These are phyloP conservation scores for Ganoderma leucocontextum DNA, from an alignment of 1,284 basidiomycete species.

Conservation along the genomic window DNA sequence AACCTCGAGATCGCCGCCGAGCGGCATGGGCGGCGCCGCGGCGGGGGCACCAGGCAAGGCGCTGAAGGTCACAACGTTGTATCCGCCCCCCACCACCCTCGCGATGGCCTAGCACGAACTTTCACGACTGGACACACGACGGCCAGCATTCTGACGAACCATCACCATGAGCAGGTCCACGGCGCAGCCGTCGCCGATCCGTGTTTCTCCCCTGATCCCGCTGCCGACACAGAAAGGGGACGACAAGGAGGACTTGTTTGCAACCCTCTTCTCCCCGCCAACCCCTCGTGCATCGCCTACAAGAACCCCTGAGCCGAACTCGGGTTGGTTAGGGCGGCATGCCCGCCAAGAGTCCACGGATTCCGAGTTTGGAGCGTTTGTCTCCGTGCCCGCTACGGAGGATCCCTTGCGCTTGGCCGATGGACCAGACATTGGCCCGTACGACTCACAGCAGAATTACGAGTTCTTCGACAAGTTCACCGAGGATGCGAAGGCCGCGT, in stretches of 20 bases:
- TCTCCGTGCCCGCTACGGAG: constrained; percentile 65
- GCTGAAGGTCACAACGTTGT: constrained; percentile 3
- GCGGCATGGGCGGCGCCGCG: background rate
- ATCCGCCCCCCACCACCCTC: background rate
- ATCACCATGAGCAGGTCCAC: constrained; percentile 26
- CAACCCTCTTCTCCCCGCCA: constrained; percentile 53
- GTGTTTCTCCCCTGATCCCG: constrained; percentile 25
- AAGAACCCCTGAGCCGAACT: constrained; percentile 22
- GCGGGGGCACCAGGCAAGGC: background rate
- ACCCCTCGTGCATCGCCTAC: constrained; percentile 51
- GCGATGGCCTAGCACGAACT: constrained; percentile 3
- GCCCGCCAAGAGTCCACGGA: constrained; percentile 30
- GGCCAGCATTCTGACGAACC: background rate
- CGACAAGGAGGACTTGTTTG: constrained; percentile 51
- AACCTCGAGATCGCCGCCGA: background rate
- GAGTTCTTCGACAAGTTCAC: constrained; percentile 68
- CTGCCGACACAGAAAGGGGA: constrained; percentile 14
- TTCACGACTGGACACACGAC: constrained; percentile 11
- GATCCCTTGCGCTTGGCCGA: constrained; percentile 57
- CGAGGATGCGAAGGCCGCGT: constrained; percentile 59
- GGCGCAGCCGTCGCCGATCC: constrained; percentile 21
- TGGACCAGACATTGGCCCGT: constrained; percentile 28
- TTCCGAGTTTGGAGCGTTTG: constrained; percentile 74
- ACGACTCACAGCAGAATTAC: constrained; percentile 39
- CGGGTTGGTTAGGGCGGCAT: constrained; percentile 19